Evolutionary conservation across 1,284 basidiomycete genomes (phyloP).

Genomic region (Ganoderma leucocontextum): DNA sequence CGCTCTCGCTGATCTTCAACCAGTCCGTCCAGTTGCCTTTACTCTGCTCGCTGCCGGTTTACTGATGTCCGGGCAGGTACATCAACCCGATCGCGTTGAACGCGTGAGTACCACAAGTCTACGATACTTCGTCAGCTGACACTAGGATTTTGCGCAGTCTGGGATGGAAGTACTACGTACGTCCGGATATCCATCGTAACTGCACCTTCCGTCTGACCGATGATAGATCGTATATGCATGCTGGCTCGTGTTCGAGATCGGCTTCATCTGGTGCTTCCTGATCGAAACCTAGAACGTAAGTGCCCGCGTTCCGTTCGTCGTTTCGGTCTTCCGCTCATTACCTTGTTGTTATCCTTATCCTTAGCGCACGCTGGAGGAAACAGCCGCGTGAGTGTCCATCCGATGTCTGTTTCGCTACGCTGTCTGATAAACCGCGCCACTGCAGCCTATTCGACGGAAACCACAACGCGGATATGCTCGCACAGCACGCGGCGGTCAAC

Average conservation of each 20-base stretch:
- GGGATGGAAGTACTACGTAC: slow-evolving; percentile 48
- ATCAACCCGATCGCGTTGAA: slow-evolving; percentile 52
- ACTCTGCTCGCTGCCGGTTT: neutral
- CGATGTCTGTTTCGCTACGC: neutral
- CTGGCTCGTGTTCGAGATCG: slow-evolving; percentile 56
- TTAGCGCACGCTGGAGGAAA: slow-evolving; percentile 44
- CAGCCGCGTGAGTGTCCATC: slow-evolving; percentile 38
- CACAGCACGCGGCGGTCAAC: slow-evolving; percentile 36
- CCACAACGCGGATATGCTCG: slow-evolving; percentile 35
- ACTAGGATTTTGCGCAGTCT: slow-evolving; percentile 25
- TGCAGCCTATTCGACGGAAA: slow-evolving; percentile 43
- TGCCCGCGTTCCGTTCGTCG: neutral
- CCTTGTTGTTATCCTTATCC: neutral
- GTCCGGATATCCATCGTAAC: slow-evolving; percentile 15
- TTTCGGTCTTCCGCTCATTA: neutral
- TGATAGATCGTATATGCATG: slow-evolving; percentile 41
- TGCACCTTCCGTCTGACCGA: neutral
- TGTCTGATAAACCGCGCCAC: too few species aligned
- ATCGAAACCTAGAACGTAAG: slow-evolving; percentile 53
- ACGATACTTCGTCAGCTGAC: neutral
- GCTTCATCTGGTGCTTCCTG: slow-evolving; percentile 62
- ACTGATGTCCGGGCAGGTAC: slow-evolving; percentile 38
- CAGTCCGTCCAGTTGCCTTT: too few species aligned
- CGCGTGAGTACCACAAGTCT: slow-evolving; percentile 35
- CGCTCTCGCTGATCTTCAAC: slow-evolving; percentile 65